These are phyloP conservation scores for Claviceps pusilla DNA, from an alignment of 2,329 filamentous ascomycete genomes.

Conservation along the genomic window DNA sequence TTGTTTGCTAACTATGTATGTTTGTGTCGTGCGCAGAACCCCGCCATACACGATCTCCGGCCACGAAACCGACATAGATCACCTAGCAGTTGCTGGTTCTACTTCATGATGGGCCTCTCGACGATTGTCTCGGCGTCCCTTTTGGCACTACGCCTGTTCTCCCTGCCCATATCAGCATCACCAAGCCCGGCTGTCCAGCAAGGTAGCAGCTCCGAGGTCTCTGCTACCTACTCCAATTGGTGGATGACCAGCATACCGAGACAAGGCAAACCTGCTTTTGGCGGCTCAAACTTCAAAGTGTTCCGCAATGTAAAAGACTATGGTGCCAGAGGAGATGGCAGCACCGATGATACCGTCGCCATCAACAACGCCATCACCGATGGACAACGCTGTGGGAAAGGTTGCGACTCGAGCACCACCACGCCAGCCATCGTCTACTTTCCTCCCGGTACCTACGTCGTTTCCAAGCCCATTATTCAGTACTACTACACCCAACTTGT, in stretches of 20 bases:
- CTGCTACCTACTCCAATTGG: conserved; percentile 34
- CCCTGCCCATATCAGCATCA: conserved; percentile 19
- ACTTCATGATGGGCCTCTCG: conserved; percentile 29
- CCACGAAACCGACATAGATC: background rate
- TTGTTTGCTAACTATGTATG: background rate
- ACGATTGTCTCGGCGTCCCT: conserved; percentile 26
- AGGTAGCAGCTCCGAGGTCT: conserved; percentile 6
- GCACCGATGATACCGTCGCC: conserved; percentile 70
- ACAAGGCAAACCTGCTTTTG: conserved; percentile 52
- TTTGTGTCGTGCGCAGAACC: background rate
- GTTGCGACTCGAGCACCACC: conserved; percentile 73
- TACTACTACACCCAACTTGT: conserved; percentile 91
- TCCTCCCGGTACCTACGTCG: conserved; percentile 70
- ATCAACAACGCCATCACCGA: conserved; percentile 72
- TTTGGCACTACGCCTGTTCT: conserved; percentile 28
- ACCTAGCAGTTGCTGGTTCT: conserved; percentile 16
- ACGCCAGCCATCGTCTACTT: conserved; percentile 84
- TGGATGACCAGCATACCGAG: conserved; percentile 59
- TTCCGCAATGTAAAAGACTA: conserved; percentile 67
- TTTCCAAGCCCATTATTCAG: conserved; percentile 65
- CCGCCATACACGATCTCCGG: background rate
- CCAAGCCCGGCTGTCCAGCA: conserved; percentile 10
- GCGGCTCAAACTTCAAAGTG: conserved; percentile 43
- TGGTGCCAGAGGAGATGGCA: conserved; percentile 52
- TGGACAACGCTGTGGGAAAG: conserved; percentile 64